Conservation (phyloP, 1,284 basidiomycete genomes). For the Ceratobasidium sp. region DNA sequence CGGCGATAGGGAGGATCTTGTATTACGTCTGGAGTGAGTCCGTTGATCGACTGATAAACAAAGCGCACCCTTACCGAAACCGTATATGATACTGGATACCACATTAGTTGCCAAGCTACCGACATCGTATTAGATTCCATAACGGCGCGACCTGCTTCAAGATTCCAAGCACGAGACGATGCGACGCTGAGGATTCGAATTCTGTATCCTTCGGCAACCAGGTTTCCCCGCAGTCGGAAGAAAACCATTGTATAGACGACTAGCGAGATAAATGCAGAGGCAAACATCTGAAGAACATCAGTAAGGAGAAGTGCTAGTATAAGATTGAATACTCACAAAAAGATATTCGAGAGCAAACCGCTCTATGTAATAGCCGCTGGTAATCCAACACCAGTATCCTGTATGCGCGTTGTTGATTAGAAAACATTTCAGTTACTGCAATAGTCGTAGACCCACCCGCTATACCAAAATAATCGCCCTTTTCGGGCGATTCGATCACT, state of each 20-base stretch:
- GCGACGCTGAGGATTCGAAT: slow-evolving; percentile 46
- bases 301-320: neutral
- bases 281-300: slow-evolving; percentile 49
- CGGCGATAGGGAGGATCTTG: slow-evolving; percentile 29
- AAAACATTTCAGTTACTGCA: neutral
- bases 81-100: slow-evolving; percentile 50
- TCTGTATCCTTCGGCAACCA: slow-evolving; percentile 52
- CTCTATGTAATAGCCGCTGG: slow-evolving; percentile 48
- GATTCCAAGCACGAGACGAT: slow-evolving; percentile 33
- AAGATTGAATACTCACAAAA: slow-evolving; percentile 47
- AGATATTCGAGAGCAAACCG: slow-evolving; percentile 54
- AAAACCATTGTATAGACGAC: slow-evolving; percentile 53
- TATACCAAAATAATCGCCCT: slow-evolving; percentile 48
- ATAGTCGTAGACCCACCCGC: slow-evolving; percentile 48
- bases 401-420: slow-evolving; percentile 45
- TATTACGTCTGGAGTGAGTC: neutral
- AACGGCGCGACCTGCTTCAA: slow-evolving; percentile 42
- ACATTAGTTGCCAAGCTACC: slow-evolving; percentile 42
- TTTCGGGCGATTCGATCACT: slow-evolving; percentile 44
- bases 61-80: slow-evolving; percentile 38
- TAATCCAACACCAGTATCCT: slow-evolving; percentile 57
- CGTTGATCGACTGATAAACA: neutral
- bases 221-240: slow-evolving; percentile 53
- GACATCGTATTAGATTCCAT: slow-evolving; percentile 26
- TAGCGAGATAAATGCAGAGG: slow-evolving; percentile 51